Evolutionary conservation across 1,139 yeast genomes (phyloP), one percentile per base, ranked within the genome.

Genomic region (Debaryomyces fabryi): DNA sequence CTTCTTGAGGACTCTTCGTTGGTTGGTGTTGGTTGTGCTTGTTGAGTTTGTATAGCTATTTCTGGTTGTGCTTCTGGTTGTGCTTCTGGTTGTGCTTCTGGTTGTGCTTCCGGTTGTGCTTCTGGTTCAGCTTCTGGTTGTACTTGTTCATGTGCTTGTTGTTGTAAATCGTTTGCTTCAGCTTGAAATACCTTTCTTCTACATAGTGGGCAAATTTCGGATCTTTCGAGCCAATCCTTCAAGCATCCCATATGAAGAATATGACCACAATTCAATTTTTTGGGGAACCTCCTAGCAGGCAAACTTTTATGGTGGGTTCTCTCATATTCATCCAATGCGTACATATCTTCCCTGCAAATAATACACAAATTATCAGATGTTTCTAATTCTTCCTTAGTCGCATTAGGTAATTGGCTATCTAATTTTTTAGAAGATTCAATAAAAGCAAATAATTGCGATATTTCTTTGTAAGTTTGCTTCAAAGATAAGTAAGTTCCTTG

Each of bases 121-220:
- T 29, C 42, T 30, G 46, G 47, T 42, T 43, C 49, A 18, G 29
- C 39, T n/a, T 39, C 35, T 25, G 36, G 32, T 20, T 42, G 47
- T 43, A 27, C 43, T 18, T 30, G 20, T 32, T 13, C 18, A 7
- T 25, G 36, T 13, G 18, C 20, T 24, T 23, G 43, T 38, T 23
- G 15, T 39, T 46, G 36, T 40, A 20, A 16, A 33, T 15, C 39
- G 7, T 39, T 33, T 16, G 18, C 38, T 9, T 42, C 44, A 10
- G 46, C 42, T 7, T 50, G 58, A 54, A 74, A 73, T 1, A 91
- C 96, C n/a, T 86, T 81, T 16, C 86, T 74, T 55, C 97, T 77
- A 67, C 98, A 93, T 49, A 92, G 83, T 0, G 99, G 99, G 69
- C 99, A 93, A 25, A 83, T 81, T 58, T 87, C 95, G 0, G 97